phyloP scores from a whole-genome alignment of 371 early-diverging fungal species.

The Fennellomyces sp. region DNA sequence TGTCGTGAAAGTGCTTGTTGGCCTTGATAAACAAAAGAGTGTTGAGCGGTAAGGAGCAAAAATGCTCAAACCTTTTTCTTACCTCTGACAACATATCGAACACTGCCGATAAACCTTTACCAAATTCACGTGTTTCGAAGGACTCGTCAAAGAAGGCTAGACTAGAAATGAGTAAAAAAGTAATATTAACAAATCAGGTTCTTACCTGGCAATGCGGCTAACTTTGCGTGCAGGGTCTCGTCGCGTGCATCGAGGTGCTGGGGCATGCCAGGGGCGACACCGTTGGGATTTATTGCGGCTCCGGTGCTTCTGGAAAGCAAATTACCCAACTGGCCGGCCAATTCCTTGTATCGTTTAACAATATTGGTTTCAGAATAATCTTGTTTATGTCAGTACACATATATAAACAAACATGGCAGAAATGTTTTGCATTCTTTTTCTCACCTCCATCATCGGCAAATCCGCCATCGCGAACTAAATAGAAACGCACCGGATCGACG shows the following conservation, averaged over 20 bases:
- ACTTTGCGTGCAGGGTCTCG: constrained; percentile 29
- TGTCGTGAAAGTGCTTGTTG: constrained; percentile 74
- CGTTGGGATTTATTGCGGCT: constrained; percentile 56
- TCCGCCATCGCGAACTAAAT: constrained; percentile 88
- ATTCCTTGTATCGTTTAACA: constrained; percentile 72
- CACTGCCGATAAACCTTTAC: constrained; percentile 53
- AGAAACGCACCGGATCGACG: constrained; percentile 89
- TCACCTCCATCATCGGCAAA: constrained; percentile 80
- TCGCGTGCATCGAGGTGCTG: constrained; percentile 35
- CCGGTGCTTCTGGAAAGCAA: constrained; percentile 72
- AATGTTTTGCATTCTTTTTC: background rate
- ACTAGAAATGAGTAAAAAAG: constrained; percentile 2
- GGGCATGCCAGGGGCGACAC: constrained; percentile 42
- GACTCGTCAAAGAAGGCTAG: constrained; percentile 33
- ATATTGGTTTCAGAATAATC: constrained; percentile 80
- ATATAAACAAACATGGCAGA: constrained; percentile 11
- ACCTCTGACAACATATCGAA: constrained; percentile 63
- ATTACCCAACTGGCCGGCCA: constrained; percentile 90
- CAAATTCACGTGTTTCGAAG: constrained; percentile 51
- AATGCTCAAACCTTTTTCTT: constrained; percentile 12
- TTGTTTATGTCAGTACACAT: constrained; percentile 11
- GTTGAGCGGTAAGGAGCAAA: background rate
- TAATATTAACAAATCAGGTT: constrained; percentile 2
- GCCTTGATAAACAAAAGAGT: constrained; percentile 40
- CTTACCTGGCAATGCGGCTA: constrained; percentile 50